Evolutionary conservation across 179 eudicot genomes (phyloP), one percentile per base, ranked within the genome.

Genomic region (Silene noctiflora): DNA sequence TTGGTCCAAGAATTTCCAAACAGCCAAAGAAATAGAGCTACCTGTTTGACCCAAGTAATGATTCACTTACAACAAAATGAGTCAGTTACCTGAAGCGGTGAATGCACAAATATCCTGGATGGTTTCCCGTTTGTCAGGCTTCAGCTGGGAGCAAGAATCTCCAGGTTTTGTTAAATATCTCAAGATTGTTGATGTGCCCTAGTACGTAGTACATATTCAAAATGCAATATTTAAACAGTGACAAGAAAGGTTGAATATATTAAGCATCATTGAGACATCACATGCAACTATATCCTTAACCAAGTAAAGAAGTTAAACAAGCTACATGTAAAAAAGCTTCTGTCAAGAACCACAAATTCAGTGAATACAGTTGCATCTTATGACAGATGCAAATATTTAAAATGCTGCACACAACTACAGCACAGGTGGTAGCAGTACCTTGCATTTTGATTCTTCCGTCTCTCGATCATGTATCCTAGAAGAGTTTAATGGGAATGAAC

Each of bases 161-260:
- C 72, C 81, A 21, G 71, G 31, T 58, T 81, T 86, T 72, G 81
- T 86, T 63, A 90, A 83, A 77, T 85, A 91, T 84, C 86, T 87
- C 86, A 90, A 68, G 75, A 93, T 93, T 19, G 96, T 82, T 27
- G 92, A 70, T 35, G 86, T 82, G 74, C 90, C 93, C 98, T 35
- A 35, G 42, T 35, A 6, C 6, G 42, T 93, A 83, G 61, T 60
- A 69, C 53, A 69, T 3, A 48, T 21, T 11, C 24, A 19, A 69
- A 69, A 69, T 69, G 59, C 59, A 48, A 2, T 24, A 46, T 17
- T 53, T 48, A 74, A 16, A 46, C 65, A 62, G 44, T 12, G 56
- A 62, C 62, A 77, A 24, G 2, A 58, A 61, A 73, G 56, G 68
- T 44, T 73, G 61, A 35, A 61, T 60, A 6, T 35, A 60, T 10